These are phyloP conservation scores for Fragaria iinumae DNA, from an alignment of 306 rosid genomes.

Conservation along the genomic window DNA sequence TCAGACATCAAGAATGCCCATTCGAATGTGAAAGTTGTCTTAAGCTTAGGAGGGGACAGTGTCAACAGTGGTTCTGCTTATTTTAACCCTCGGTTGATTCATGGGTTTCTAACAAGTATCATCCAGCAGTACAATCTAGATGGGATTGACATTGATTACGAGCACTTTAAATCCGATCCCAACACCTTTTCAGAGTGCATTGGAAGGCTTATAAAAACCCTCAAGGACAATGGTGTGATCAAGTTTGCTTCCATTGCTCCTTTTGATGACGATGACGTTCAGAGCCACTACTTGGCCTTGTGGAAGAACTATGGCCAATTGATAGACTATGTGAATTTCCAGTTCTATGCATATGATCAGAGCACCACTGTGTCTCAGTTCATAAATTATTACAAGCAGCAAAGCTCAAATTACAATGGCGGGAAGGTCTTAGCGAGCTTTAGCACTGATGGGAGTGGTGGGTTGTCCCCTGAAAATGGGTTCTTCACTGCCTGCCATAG, in stretches of 20 bases:
- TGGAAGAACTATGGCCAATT: conserved; percentile 62
- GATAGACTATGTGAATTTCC: conserved; percentile 82
- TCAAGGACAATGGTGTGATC: conserved; percentile 50
- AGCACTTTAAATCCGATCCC: conserved; percentile 58
- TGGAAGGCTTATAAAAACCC: conserved; percentile 48
- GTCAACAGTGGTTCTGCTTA: conserved; percentile 26
- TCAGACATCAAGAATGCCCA: conserved; percentile 46
- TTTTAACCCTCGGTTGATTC: conserved; percentile 57
- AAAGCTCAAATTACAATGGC: conserved; percentile 53
- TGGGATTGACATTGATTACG: conserved; percentile 77
- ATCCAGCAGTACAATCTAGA: conserved; percentile 57
- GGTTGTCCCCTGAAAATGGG: conserved; percentile 52
- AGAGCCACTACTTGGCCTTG: conserved; percentile 56
- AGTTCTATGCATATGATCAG: conserved; percentile 73
- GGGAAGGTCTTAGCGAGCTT: conserved; percentile 73
- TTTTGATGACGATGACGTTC: conserved; percentile 59
- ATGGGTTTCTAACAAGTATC: conserved; percentile 73
- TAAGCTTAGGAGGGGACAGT: conserved; percentile 72
- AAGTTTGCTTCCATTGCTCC: conserved; percentile 79
- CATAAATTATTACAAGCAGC: conserved; percentile 48
- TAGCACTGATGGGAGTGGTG: conserved; percentile 56
- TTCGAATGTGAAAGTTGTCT: conserved; percentile 66
- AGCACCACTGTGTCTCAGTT: conserved; percentile 60
- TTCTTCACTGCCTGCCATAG: conserved; percentile 57
- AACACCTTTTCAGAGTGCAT: conserved; percentile 63